Evolutionary conservation across 441 rosid genomes (phyloP).

Genomic region (Manihot esculenta): DNA sequence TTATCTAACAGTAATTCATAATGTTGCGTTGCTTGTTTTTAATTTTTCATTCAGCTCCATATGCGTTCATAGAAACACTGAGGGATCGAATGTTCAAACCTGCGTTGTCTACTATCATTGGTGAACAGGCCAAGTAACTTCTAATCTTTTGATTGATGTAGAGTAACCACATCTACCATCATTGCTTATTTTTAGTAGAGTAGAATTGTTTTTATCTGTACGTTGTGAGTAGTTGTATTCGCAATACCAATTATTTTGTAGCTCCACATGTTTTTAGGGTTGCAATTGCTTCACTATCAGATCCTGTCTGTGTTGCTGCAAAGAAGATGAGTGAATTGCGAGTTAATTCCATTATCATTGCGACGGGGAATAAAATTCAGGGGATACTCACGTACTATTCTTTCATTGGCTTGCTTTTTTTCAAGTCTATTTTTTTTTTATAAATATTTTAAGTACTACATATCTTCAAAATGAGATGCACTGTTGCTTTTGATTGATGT

Average conservation of each 20-base stretch:
- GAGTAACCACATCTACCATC: too few relatives aligned
- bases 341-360: constrained; percentile 68
- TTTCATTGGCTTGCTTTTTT: constrained; percentile 14
- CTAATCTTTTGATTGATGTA: too few relatives aligned
- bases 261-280: constrained; percentile 38
- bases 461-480: not conserved
- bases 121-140: constrained; percentile 63
- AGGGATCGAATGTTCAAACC: constrained; percentile 97
- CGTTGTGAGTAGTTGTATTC: constrained; percentile 9
- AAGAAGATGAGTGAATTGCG: constrained; percentile 78
- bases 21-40: not conserved
- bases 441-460: constrained; percentile 4
- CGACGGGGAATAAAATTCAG: constrained; percentile 60
- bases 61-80: constrained; percentile 82
- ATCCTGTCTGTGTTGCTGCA: constrained; percentile 84
- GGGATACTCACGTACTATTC: constrained; percentile 75
- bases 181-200: not conserved
- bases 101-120: constrained; percentile 73
- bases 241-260: constrained; percentile 25
- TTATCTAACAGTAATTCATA: not conserved
- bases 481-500: constrained; percentile 2
- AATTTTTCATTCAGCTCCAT: constrained; percentile 47
- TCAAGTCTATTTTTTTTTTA: constrained; percentile 12
- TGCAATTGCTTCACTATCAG: constrained; percentile 70
- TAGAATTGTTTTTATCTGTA: not conserved